Evolutionary conservation across 2,329 filamentous ascomycete genomes (phyloP).

Genomic region (Cylindrodendrum hubeiense): DNA sequence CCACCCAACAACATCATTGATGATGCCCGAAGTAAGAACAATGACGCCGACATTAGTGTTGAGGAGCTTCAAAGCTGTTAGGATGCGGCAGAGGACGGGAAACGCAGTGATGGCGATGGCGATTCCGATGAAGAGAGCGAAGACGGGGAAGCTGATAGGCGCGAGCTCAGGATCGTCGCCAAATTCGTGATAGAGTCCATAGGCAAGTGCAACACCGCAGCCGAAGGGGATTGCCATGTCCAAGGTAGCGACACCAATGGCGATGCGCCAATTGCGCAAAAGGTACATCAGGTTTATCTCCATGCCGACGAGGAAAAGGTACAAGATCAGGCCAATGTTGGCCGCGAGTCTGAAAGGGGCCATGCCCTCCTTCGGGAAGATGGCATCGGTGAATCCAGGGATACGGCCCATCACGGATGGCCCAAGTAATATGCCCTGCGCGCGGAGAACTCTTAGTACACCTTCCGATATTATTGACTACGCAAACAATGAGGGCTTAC

Average conservation of each 20-base stretch:
- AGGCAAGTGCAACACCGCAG: slow-evolving; percentile 82
- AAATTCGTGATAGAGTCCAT: slow-evolving; percentile 83
- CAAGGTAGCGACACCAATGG: slow-evolving; percentile 80
- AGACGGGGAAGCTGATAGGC: slow-evolving; percentile 62
- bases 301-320: slow-evolving; percentile 89
- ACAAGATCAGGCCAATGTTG: slow-evolving; percentile 85
- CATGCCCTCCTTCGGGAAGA: slow-evolving; percentile 82
- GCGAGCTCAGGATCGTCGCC: slow-evolving; percentile 54
- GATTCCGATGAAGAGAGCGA: slow-evolving; percentile 84
- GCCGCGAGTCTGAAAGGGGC: slow-evolving; percentile 81
- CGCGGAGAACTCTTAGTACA: too few relatives aligned
- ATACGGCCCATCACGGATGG: slow-evolving; percentile 90
- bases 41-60: slow-evolving; percentile 87
- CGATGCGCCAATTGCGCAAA: slow-evolving; percentile 82
- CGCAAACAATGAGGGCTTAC: neutral
- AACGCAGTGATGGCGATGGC: slow-evolving; percentile 92
- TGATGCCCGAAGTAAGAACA: slow-evolving; percentile 88
- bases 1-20: slow-evolving; percentile 84
- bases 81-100: slow-evolving; percentile 90
- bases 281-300: slow-evolving; percentile 81
- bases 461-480: too few relatives aligned
- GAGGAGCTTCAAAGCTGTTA: slow-evolving; percentile 89
- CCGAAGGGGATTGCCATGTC: slow-evolving; percentile 88
- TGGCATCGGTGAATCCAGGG: slow-evolving; percentile 78
- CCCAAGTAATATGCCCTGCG: slow-evolving; percentile 77